phyloP scores from a whole-genome alignment of 73 alveolate species.

The Stentor roeselii region DNA sequence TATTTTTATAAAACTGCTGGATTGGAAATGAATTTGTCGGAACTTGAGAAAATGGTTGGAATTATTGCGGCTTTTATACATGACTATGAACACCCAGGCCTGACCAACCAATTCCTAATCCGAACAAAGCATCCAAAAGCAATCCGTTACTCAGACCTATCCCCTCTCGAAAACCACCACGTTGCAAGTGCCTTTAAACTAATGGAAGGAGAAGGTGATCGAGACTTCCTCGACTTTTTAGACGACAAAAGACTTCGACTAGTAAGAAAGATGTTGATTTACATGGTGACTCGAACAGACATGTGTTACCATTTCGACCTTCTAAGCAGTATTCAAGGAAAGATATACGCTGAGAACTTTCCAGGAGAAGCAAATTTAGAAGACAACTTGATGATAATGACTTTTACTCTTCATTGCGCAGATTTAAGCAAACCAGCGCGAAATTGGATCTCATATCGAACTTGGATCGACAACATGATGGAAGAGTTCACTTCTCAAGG shows the following conservation, averaged over 20 bases:
- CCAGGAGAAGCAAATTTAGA: constrained; percentile 63
- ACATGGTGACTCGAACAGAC: constrained; percentile 53
- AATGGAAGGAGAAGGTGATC: constrained; percentile 41
- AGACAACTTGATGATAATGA: constrained; percentile 43
- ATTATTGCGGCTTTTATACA: constrained; percentile 61
- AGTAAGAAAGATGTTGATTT: constrained; percentile 49
- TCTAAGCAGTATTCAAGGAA: constrained; percentile 56
- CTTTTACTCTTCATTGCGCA: constrained; percentile 45
- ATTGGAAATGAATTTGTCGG: neutral
- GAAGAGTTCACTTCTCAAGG: constrained; percentile 84
- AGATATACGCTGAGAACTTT: constrained; percentile 51
- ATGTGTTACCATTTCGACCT: constrained; percentile 54
- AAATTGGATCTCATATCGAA: constrained; percentile 43
- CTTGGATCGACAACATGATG: constrained; percentile 79
- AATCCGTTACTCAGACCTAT: constrained; percentile 65
- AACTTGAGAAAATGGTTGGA: constrained; percentile 51
- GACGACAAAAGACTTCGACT: constrained; percentile 36
- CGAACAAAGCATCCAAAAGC: constrained; percentile 80
- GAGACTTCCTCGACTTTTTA: constrained; percentile 59
- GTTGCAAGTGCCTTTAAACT: constrained; percentile 70
- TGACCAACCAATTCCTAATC: constrained; percentile 53
- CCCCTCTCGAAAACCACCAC: constrained; percentile 81
- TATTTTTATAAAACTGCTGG: constrained; percentile 22
- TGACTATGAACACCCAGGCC: constrained; percentile 75
- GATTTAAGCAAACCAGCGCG: constrained; percentile 59